Conservation (phyloP, 768 basidiomycete species). For the Pholiota molesta region DNA sequence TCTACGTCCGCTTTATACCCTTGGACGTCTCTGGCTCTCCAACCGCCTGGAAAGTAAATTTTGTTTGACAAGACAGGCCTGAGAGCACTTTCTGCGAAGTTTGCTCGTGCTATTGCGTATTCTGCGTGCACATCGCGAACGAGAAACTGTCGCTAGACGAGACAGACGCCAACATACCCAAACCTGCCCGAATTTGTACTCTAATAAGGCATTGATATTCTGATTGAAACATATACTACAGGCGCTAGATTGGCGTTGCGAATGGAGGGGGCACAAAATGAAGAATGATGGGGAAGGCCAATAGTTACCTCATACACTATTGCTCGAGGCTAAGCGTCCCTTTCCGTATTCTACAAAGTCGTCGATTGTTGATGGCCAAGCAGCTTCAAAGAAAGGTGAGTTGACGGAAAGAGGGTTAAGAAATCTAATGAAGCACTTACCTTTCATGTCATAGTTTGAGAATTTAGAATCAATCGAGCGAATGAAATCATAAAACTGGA, state of each 20-base stretch:
- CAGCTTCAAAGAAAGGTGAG: constrained; percentile 44
- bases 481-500: constrained; percentile 78
- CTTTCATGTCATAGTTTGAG: constrained; percentile 74
- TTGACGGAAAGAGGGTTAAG: constrained; percentile 13
- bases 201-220: background rate
- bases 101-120: background rate
- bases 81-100: background rate
- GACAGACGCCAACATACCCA: background rate
- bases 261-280: background rate
- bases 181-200: background rate
- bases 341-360: constrained; percentile 78
- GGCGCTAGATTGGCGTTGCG: background rate
- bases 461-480: constrained; percentile 76
- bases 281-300: background rate
- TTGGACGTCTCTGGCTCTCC: background rate
- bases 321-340: constrained; percentile 29
- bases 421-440: constrained; percentile 37
- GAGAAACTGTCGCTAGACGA: background rate
- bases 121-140: no score
- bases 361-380: constrained; percentile 89
- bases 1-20: background rate
- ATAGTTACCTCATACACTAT: constrained; percentile 1
- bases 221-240: constrained; percentile 4
- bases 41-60: background rate
- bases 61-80: background rate